Conservation (phyloP, 2,329 filamentous ascomycete genomes). For the Scolecobasidium constrictum region DNA sequence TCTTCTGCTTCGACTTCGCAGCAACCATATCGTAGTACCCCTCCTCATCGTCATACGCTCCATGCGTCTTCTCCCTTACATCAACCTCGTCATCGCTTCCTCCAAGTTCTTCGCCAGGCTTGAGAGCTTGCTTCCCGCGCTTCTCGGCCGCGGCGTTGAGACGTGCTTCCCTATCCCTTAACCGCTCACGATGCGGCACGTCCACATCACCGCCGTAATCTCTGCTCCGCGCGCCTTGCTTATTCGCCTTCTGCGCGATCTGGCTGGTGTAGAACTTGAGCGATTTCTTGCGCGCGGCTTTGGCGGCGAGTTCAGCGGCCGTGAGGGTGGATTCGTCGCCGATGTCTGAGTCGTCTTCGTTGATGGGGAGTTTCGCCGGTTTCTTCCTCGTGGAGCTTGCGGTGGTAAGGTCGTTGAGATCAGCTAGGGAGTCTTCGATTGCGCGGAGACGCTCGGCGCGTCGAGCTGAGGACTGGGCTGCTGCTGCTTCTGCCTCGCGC, state of each 20-base stretch:
- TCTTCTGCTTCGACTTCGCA: slow-evolving; percentile 51
- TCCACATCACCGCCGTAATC: slow-evolving; percentile 71
- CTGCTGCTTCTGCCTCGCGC: slow-evolving; percentile 38
- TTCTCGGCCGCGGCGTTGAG: slow-evolving; percentile 83
- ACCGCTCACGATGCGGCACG: slow-evolving; percentile 78
- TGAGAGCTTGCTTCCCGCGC: slow-evolving; percentile 54
- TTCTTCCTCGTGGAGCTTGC: slow-evolving; percentile 36
- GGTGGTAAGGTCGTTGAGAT: slow-evolving; percentile 53
- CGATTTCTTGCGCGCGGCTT: slow-evolving; percentile 80
- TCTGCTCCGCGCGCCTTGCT: slow-evolving; percentile 61
- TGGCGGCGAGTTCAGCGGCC: slow-evolving; percentile 69
- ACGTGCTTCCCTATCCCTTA: slow-evolving; percentile 74
- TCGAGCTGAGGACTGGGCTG: slow-evolving; percentile 43
- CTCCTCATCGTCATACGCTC: slow-evolving; percentile 39
- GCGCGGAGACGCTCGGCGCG: slow-evolving; percentile 42
- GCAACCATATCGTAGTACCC: slow-evolving; percentile 90
- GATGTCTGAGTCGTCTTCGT: slow-evolving; percentile 72
- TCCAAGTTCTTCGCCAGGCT: slow-evolving; percentile 54
- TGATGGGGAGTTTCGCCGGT: slow-evolving; percentile 21
- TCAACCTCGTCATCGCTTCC: slow-evolving; percentile 54
- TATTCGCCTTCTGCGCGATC: slow-evolving; percentile 88
- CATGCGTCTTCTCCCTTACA: slow-evolving; percentile 17
- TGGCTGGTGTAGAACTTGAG: slow-evolving; percentile 97
- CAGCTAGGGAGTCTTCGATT: slow-evolving; percentile 61
- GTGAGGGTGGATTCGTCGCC: slow-evolving; percentile 80